These are phyloP conservation scores for Sporobolomyces roseus DNA, from an alignment of 768 basidiomycete genomes.

Conservation along the genomic window DNA sequence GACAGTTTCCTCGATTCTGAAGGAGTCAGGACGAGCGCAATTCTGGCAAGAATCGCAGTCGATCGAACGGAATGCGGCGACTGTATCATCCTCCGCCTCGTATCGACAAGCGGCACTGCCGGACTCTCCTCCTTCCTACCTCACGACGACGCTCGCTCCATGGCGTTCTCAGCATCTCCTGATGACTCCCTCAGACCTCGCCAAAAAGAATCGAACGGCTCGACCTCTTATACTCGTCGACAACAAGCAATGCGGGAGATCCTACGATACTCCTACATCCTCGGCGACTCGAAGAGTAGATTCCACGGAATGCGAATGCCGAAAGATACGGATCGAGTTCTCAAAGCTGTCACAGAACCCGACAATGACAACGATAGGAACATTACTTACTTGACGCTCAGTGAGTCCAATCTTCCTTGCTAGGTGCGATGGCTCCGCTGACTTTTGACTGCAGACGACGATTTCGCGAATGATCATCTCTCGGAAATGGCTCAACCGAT, in stretches of 20 bases:
- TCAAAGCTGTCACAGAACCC: conserved; percentile 57
- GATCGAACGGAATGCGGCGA: conserved; percentile 50
- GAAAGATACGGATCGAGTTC: conserved; percentile 54
- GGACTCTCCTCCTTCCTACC: conserved; percentile 52
- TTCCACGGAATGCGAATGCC: conserved; percentile 44
- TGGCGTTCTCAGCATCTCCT: background rate
- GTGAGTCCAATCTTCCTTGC: background rate
- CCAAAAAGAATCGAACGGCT: background rate
- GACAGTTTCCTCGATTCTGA: conserved; percentile 4
- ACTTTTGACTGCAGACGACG: background rate
- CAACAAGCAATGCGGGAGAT: conserved; percentile 16
- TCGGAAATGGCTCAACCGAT: background rate
- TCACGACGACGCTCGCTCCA: background rate
- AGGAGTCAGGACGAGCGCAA: conserved; percentile 29
- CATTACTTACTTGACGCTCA: conserved; percentile 51
- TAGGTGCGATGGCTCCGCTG: background rate
- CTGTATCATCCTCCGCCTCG: conserved; percentile 48
- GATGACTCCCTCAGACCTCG: background rate
- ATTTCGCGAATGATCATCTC: conserved; percentile 3
- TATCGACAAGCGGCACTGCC: conserved; percentile 46
- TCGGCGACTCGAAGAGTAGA: conserved; percentile 44
- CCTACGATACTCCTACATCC: conserved; percentile 31
- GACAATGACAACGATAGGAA: conserved; percentile 56
- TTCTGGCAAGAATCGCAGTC: conserved; percentile 48
- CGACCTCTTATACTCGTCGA: conserved; percentile 48